Percentiles rank a stretch among this genome's conserved stretches.
Evolutionary conservation across 23 red algal species (phyloP).

Genomic region (Pyropia haitanensis): DNA sequence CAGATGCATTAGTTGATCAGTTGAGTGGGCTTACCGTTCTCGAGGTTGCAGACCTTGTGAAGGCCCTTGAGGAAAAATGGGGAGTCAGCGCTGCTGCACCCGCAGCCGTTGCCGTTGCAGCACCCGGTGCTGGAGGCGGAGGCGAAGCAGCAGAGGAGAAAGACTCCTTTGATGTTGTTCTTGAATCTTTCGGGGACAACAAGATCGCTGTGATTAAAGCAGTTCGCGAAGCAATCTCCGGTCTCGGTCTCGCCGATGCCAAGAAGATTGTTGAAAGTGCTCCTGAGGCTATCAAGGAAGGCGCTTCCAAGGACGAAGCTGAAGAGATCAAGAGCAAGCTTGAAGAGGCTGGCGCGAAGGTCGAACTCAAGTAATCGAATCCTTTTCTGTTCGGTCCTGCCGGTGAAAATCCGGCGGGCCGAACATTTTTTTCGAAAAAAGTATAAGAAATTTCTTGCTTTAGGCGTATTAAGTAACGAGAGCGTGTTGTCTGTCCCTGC

Average conservation of each 20-base stretch:
- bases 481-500: too few relatives aligned
- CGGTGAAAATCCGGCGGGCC: not conserved
- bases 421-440: too few relatives aligned
- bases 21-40: constrained; percentile 16
- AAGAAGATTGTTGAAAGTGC: constrained; percentile 34
- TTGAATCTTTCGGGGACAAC: constrained; percentile 13
- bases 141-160: constrained; percentile 1
- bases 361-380: not conserved
- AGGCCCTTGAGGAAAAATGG: constrained; percentile 1
- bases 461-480: too few relatives aligned
- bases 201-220: constrained; percentile 47
- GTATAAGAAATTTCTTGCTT: too few relatives aligned
- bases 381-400: not conserved
- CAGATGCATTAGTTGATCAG: too few relatives aligned
- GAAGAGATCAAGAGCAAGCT: constrained; percentile 13
- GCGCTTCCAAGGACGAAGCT: constrained; percentile 22
- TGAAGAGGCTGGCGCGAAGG: constrained; percentile 1
- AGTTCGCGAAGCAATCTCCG: constrained; percentile 19
- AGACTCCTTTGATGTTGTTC: constrained; percentile 13
- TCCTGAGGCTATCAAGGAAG: constrained; percentile 34
- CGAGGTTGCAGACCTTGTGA: constrained; percentile 6
- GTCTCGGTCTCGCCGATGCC: constrained; percentile 36
- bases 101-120: not conserved
- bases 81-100: not conserved
- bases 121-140: not conserved